These are phyloP conservation scores for Globisporangium barbulae DNA, from an alignment of 352 stramenopile genomes.

Conservation along the genomic window DNA sequence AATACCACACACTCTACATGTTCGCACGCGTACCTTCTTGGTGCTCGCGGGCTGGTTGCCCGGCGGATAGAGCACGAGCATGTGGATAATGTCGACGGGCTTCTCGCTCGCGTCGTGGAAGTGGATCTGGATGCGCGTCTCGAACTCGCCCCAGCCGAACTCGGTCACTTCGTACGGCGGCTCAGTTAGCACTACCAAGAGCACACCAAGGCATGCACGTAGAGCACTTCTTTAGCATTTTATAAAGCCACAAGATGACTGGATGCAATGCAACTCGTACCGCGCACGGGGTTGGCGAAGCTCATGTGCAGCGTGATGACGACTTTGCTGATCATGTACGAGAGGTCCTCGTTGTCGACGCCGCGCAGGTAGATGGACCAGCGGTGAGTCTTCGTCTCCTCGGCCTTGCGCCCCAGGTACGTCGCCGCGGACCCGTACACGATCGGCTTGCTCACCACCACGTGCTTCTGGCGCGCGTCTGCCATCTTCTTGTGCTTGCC, in stretches of 20 bases:
- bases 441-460: conserved; percentile 91
- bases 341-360: conserved; percentile 93
- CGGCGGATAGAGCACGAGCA: conserved; percentile 81
- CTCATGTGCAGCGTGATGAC: conserved; percentile 96
- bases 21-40: conserved; percentile 62
- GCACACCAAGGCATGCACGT: not conserved
- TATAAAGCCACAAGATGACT: not conserved
- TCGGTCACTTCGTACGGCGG: conserved; percentile 96
- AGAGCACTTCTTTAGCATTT: not conserved
- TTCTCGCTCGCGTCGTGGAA: conserved; percentile 94
- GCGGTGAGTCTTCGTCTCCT: conserved; percentile 93
- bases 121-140: conserved; percentile 95
- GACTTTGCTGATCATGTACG: conserved; percentile 94
- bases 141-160: conserved; percentile 97
- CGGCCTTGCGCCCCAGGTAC: conserved; percentile 89
- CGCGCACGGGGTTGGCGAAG: conserved; percentile 92
- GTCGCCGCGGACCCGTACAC: conserved; percentile 94
- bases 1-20: conserved; percentile 1
- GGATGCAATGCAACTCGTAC: conserved; percentile 22
- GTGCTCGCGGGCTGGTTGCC: conserved; percentile 85
- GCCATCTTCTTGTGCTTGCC: conserved; percentile 41
- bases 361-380: conserved; percentile 95
- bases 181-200: conserved; percentile 83
- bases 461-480: conserved; percentile 68
- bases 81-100: conserved; percentile 89